Percentiles rank a stretch among this genome's conserved stretches.
Conservation (phyloP, 176 grass and related monocot species). For the Musa troglodytarum region DNA sequence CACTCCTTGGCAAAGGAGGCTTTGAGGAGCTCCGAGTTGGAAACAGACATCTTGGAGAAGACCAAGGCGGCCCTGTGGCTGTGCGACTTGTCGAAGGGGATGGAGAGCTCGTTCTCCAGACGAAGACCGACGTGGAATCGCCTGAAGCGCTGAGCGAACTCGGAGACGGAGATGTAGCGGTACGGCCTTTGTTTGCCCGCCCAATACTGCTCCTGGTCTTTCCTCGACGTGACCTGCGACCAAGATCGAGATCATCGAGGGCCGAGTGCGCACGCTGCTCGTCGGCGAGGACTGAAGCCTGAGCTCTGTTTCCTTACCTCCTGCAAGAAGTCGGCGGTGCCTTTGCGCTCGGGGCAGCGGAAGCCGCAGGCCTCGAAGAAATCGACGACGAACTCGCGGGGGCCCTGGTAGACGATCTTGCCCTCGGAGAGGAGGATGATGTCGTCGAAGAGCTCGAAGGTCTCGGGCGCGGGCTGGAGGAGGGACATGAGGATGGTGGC, state of each 20-base stretch:
- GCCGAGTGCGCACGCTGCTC: too few relatives aligned
- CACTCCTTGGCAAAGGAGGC: constrained; percentile 85
- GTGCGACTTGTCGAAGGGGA: constrained; percentile 59
- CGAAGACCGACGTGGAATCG: constrained; percentile 70
- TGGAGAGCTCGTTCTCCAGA: constrained; percentile 74
- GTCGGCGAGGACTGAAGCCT: neutral
- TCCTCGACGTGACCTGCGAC: constrained; percentile 82
- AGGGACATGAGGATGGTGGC: constrained; percentile 99
- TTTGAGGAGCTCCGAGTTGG: constrained; percentile 69
- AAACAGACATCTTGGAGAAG: constrained; percentile 59
- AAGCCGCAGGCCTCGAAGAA: constrained; percentile 82
- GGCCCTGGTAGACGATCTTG: constrained; percentile 95
- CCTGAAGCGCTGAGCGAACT: constrained; percentile 60
- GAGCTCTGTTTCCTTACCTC: constrained; percentile 34
- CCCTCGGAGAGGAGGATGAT: constrained; percentile 91
- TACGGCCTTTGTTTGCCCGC: constrained; percentile 56
- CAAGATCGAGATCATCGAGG: neutral
- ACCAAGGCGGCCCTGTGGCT: constrained; percentile 81
- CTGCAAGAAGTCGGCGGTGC: constrained; percentile 97
- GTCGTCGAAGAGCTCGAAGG: constrained; percentile 89
- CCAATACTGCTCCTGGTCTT: constrained; percentile 99
- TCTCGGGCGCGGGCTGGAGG: constrained; percentile 97
- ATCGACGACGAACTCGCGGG: constrained; percentile 60
- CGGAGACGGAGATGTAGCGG: constrained; percentile 67
- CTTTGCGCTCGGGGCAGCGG: constrained; percentile 76